Conservation (phyloP, 164 flowering plant genomes). For the Vitis labrusca region DNA sequence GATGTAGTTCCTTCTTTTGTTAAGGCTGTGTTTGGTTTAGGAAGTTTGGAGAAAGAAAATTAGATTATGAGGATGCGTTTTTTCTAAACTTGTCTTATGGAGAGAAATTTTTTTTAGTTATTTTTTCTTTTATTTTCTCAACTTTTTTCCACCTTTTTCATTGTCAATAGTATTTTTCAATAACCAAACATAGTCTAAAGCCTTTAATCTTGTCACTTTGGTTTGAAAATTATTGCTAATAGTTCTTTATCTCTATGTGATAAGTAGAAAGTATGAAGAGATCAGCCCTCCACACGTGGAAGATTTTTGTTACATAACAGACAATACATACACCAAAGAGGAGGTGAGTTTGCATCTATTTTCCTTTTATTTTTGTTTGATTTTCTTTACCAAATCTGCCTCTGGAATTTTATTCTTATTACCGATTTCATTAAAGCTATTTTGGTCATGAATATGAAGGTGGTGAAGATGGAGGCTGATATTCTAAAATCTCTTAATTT, state of each 20-base stretch:
- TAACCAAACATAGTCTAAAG: no score
- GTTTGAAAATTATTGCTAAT: not conserved
- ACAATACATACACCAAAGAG: conserved; percentile 71
- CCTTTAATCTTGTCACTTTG: not conserved
- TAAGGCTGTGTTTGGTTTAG: not conserved
- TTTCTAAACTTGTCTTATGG: not conserved
- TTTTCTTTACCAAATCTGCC: not conserved
- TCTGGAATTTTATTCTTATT: not conserved
- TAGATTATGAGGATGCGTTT: no score
- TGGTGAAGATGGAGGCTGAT: conserved; percentile 48
- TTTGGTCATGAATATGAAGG: conserved; percentile 18
- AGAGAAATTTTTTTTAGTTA: not conserved
- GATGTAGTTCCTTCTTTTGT: not conserved
- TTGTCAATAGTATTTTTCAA: not conserved
- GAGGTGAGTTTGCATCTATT: conserved; percentile 36
- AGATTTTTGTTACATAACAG: conserved; percentile 85
- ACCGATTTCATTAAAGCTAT: not conserved
- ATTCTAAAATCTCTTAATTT: conserved; percentile 33
- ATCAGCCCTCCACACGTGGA: conserved; percentile 82
- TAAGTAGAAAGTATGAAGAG: conserved; percentile 85
- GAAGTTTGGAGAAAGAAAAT: no score
- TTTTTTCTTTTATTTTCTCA: not conserved
- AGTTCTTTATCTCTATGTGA: not conserved
- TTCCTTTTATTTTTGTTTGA: not conserved
- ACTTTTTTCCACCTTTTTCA: not conserved